Percentiles rank a stretch among this genome's conserved stretches.
phyloP scores from a whole-genome alignment of 345 rosid genomes.

The rapeseed (Brassica napus) region Da-Ae NC_063452.1:11155001-11155500 shows the following conservation, averaged over 20 bases:
- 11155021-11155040: neutral
- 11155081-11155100: neutral
- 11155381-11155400: constrained; percentile 76
- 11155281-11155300: constrained; percentile 64
- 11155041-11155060: neutral
- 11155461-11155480: neutral
- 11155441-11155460: constrained; percentile 55
- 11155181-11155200: constrained; percentile 73
- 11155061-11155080: neutral
- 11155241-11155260: constrained; percentile 78
- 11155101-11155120: neutral
- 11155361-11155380: constrained; percentile 66
- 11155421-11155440: constrained; percentile 85
- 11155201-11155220: constrained; percentile 56
- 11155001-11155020: constrained; percentile 2
- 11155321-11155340: constrained; percentile 28
- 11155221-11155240: constrained; percentile 82
- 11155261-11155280: constrained; percentile 87
- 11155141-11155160: neutral
- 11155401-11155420: constrained; percentile 79
- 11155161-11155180: neutral
- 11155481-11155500: neutral
- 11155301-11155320: neutral
- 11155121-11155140: neutral
- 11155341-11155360: constrained; percentile 21